Evolutionary conservation across 2,329 filamentous ascomycete genomes (phyloP), one percentile per base, ranked within the genome.

Genomic region (Cladosporium sp.): DNA sequence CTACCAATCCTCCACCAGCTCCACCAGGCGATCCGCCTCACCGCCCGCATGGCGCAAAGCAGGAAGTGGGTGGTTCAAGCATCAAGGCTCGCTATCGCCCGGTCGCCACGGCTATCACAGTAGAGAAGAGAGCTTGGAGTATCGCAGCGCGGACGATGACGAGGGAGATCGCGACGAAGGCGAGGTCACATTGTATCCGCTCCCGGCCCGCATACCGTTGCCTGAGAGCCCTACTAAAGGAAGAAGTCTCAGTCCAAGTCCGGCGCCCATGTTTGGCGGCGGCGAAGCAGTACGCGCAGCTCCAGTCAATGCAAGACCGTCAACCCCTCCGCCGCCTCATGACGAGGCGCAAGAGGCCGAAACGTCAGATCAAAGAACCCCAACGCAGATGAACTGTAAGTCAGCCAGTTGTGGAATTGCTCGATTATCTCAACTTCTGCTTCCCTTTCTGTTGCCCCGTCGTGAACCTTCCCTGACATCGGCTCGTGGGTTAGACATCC

Each of bases 1-100:
- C 11, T 52, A 52, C 40, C 50, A 58, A 38, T 59, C 58, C 44
- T 83, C 78, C 42, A 78, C 22, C 69, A 68, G 43, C 68, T 64
- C 54, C 69, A 73, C 52, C 67, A 73, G 78, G 53, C 75, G 77
- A 43, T 80, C 80, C 27, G 86, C 82, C 80, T 83, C 80, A 47
- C 84, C 84, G 36, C 84, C 84, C 2, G 82, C 82, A 11, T 84
- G 83, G 75, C 75, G 80, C 56, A 78, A 75, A 60, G 73, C 74
- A 54, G 80, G 78, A 56, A 83, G 78, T 62, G 74, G 75, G 54
- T 82, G 80, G 80, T 80, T 83, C 64, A 59, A 70, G 65, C 71
- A 70, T 60, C 66, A 70, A 62, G 55, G 54, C 27, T 51, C 57
- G 11, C 45, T 66, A 38, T 61, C 65, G 68, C 60, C 72, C 59